These are phyloP conservation scores for Cystobasidiaceae sp. DNA, from an alignment of 1,284 basidiomycete species.

Conservation along the genomic window DNA sequence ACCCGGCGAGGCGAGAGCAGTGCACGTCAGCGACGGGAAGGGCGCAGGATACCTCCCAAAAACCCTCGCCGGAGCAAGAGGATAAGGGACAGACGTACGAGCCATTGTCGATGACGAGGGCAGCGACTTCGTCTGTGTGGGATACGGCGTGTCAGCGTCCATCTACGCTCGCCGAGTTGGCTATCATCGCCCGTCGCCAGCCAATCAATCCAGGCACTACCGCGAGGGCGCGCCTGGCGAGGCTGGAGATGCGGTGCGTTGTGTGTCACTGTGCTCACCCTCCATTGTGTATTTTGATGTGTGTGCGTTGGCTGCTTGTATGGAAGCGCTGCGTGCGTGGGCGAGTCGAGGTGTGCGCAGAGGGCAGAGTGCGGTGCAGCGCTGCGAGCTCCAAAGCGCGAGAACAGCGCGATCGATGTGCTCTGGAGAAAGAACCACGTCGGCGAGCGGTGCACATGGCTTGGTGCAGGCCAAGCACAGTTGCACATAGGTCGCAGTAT, in stretches of 20 bases:
- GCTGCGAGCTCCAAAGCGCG: too few relatives aligned
- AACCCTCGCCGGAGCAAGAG: background rate
- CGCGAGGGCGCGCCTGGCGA: background rate
- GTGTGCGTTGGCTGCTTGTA: too few relatives aligned
- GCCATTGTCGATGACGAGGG: constrained; percentile 47
- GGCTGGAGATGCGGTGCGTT: background rate
- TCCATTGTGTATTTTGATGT: too few relatives aligned
- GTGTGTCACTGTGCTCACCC: background rate
- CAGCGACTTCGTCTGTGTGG: constrained; percentile 45
- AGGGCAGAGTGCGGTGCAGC: too few relatives aligned
- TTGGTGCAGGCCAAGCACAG: too few relatives aligned
- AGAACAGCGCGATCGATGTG: too few relatives aligned
- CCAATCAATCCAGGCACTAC: constrained; percentile 6
- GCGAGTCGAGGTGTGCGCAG: too few relatives aligned
- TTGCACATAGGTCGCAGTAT: too few relatives aligned
- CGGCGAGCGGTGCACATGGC: too few relatives aligned
- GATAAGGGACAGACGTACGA: constrained; percentile 30
- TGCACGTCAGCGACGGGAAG: background rate
- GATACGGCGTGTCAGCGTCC: constrained; percentile 4
- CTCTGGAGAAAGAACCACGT: too few relatives aligned
- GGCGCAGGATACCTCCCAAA: background rate
- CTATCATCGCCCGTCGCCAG: background rate
- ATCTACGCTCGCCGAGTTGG: background rate
- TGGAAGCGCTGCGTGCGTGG: background rate
- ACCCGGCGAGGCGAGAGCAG: background rate